Conservation (phyloP, 2,329 filamentous ascomycete genomes). For the Dactylellina cionopaga region DNA sequence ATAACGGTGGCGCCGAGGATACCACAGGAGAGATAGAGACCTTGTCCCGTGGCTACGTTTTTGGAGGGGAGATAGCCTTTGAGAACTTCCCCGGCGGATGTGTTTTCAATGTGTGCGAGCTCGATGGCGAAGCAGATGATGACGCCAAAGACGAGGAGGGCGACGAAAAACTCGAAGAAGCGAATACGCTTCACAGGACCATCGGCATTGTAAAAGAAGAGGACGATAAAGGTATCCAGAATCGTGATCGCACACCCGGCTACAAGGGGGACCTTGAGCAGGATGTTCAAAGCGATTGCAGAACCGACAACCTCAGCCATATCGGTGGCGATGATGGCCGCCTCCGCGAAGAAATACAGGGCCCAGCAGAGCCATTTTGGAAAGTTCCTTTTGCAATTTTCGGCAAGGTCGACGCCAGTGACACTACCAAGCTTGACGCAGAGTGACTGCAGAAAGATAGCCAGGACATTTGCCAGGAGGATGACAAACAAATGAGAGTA, state of each 20-base stretch:
- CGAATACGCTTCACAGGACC: conserved; percentile 70
- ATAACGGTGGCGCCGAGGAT: conserved; percentile 81
- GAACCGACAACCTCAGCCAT: conserved; percentile 75
- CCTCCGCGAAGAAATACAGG: conserved; percentile 68
- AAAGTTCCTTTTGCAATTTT: conserved; percentile 66
- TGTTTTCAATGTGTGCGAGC: conserved; percentile 70
- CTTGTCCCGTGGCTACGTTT: conserved; percentile 69
- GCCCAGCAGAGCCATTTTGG: conserved; percentile 67
- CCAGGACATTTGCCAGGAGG: conserved; percentile 75
- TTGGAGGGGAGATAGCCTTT: conserved; percentile 72
- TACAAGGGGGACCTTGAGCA: conserved; percentile 72
- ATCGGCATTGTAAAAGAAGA: conserved; percentile 73
- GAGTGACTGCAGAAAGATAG: conserved; percentile 75
- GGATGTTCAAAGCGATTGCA: conserved; percentile 74
- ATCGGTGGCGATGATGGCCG: conserved; percentile 69
- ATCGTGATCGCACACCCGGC: conserved; percentile 76
- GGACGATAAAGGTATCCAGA: conserved; percentile 73
- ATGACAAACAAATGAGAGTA: conserved; percentile 75
- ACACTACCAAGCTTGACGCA: conserved; percentile 70
- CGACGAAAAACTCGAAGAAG: conserved; percentile 73
- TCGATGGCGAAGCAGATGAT: conserved; percentile 77
- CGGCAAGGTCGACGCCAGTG: conserved; percentile 67
- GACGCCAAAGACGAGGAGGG: conserved; percentile 72
- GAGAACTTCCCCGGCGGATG: conserved; percentile 70
- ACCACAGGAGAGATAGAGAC: conserved; percentile 76